A percentile compares a stretch with the other conserved stretches of the same genome.
phyloP scores from a whole-genome alignment of 2,329 filamentous ascomycete genomes.

The Ceratocystiopsis minuta region DNA sequence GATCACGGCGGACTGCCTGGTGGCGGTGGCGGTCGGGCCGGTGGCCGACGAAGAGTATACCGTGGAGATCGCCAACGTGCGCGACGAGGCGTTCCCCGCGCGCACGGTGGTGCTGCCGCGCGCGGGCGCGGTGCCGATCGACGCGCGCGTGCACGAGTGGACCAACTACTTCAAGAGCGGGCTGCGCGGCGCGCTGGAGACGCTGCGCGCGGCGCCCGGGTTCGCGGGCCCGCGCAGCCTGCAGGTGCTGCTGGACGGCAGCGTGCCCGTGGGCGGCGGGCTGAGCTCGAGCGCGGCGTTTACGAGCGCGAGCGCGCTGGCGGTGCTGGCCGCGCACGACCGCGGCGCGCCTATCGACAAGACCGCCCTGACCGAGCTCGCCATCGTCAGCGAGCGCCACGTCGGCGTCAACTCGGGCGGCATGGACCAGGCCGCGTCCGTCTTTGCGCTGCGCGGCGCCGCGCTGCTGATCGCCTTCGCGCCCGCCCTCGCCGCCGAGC shows the following conservation, averaged over 20 bases:
- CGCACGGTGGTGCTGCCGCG: constrained; percentile 55
- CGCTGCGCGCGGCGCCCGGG: constrained; percentile 49
- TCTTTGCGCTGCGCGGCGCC: constrained; percentile 73
- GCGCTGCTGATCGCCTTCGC: constrained; percentile 84
- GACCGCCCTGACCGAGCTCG: constrained; percentile 77
- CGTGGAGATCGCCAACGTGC: constrained; percentile 66
- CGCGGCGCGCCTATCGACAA: constrained; percentile 48
- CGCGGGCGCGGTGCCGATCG: constrained; percentile 48
- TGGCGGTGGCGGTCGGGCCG: constrained; percentile 46
- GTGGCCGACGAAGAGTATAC: constrained; percentile 23
- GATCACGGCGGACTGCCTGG: constrained; percentile 74
- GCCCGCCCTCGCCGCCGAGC: constrained; percentile 55
- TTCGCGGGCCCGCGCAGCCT: constrained; percentile 49
- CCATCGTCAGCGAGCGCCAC: constrained; percentile 82
- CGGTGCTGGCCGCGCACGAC: constrained; percentile 69
- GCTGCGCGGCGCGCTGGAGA: constrained; percentile 59
- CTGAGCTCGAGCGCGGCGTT: constrained; percentile 89
- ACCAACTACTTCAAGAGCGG: constrained; percentile 97
- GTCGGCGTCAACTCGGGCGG: constrained; percentile 95
- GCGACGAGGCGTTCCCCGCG: constrained; percentile 54
- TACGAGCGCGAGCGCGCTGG: constrained; percentile 74
- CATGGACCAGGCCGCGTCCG: constrained; percentile 95
- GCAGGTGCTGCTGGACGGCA: constrained; percentile 80
- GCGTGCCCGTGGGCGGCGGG: constrained; percentile 79
- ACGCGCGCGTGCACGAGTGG: constrained; percentile 78